Evolutionary conservation across 495 filamentous ascomycete species (phyloP).

Genomic region (Neurospora sp.): DNA sequence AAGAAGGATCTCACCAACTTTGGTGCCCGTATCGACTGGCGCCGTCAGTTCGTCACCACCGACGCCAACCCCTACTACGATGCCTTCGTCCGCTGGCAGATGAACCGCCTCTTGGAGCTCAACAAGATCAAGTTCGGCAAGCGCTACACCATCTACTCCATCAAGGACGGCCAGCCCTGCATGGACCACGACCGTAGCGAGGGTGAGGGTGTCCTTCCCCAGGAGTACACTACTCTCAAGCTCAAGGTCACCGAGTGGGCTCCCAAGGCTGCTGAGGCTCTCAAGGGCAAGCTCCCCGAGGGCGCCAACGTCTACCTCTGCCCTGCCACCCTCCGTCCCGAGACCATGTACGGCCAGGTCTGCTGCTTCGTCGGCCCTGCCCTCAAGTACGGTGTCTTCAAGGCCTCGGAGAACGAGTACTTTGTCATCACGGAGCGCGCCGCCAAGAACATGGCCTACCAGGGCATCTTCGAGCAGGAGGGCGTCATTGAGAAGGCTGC

Average conservation of each 20-base stretch:
- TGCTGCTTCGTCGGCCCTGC: conserved; percentile 87
- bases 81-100: conserved; percentile 94
- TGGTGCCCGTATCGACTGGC: conserved; percentile 84
- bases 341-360: conserved; percentile 97
- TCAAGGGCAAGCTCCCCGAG: conserved; percentile 71
- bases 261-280: conserved; percentile 51
- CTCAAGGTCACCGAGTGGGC: conserved; percentile 83
- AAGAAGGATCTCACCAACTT: conserved; percentile 73
- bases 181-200: conserved; percentile 93
- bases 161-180: conserved; percentile 95
- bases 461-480: conserved; percentile 68
- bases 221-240: conserved; percentile 90
- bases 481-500: conserved; percentile 66
- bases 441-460: conserved; percentile 93
- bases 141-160: conserved; percentile 89
- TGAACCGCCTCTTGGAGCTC: conserved; percentile 82
- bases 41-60: conserved; percentile 83
- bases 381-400: conserved; percentile 71
- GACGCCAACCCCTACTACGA: conserved; percentile 98
- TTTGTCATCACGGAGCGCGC: conserved; percentile 77
- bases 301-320: conserved; percentile 79
- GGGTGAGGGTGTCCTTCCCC: conserved; percentile 81
- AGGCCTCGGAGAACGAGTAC: conserved; percentile 73
- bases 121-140: conserved; percentile 92
- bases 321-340: conserved; percentile 83